phyloP scores from a whole-genome alignment of 2,329 filamentous ascomycete genomes.

The Thielaviopsis populi region DNA sequence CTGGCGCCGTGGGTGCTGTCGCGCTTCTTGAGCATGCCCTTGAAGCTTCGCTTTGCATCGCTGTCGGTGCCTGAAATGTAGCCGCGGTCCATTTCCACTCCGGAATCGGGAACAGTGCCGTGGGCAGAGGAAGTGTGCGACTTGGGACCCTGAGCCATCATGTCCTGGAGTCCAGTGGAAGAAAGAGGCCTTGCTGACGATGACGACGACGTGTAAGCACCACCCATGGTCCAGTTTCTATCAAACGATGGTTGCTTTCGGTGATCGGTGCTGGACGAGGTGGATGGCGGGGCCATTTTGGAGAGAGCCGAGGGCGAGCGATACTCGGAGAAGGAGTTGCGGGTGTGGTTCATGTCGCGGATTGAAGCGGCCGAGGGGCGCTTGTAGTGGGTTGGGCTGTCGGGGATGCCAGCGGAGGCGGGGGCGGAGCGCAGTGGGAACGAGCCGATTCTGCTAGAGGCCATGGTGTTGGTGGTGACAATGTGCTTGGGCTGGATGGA shows the following conservation, averaged over 20 bases:
- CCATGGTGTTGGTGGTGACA: constrained; percentile 33
- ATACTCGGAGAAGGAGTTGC: constrained; percentile 24
- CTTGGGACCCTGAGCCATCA: constrained; percentile 16
- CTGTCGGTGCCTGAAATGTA: constrained; percentile 87
- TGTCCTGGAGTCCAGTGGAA: constrained; percentile 36
- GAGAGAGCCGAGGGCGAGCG: constrained; percentile 67
- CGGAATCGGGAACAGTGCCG: constrained; percentile 31
- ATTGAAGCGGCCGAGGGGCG: constrained; percentile 69
- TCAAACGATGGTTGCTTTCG: constrained; percentile 57
- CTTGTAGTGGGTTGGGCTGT: constrained; percentile 33
- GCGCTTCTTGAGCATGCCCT: constrained; percentile 66
- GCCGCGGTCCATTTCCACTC: constrained; percentile 60
- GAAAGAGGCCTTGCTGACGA: constrained; percentile 43
- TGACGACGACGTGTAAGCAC: constrained; percentile 25
- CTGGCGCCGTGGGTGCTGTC: constrained; percentile 39
- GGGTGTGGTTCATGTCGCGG: constrained; percentile 66
- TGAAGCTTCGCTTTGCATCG: constrained; percentile 46
- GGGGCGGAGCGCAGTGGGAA: constrained; percentile 14
- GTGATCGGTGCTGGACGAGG: constrained; percentile 25
- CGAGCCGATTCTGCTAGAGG: constrained; percentile 30
- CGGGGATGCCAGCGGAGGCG: constrained; percentile 23
- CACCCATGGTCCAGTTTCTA: constrained; percentile 52
- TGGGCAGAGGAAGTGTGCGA: constrained; percentile 20
- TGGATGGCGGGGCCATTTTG: constrained; percentile 39
- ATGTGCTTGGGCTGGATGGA: constrained; percentile 35